These are phyloP conservation scores for Emmonsiellopsis sp. DNA, from an alignment of 2,329 filamentous ascomycete species.

Conservation along the genomic window DNA sequence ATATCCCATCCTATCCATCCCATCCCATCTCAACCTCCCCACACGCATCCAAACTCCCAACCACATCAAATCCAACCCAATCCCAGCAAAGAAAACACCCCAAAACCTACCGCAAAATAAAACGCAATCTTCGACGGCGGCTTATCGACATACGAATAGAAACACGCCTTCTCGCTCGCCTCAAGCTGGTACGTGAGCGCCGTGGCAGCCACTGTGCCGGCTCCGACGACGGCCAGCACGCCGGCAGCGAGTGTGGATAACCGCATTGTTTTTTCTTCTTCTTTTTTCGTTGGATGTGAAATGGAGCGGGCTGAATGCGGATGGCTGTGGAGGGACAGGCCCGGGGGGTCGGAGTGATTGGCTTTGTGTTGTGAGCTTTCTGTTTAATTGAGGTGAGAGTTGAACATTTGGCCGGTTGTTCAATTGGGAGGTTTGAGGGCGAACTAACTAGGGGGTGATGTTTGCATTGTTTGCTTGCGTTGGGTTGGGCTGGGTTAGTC, in stretches of 20 bases:
- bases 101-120: conserved; percentile 78
- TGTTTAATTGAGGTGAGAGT: neutral
- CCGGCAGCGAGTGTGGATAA: conserved; percentile 52
- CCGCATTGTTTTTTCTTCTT: conserved; percentile 47
- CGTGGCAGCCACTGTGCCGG: conserved; percentile 68
- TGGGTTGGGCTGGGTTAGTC: neutral
- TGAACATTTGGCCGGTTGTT: neutral
- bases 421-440: conserved; percentile 2
- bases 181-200: conserved; percentile 87
- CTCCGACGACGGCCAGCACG: conserved; percentile 55
- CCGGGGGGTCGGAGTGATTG: neutral
- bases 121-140: conserved; percentile 86
- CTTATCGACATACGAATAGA: conserved; percentile 72
- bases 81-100: neutral
- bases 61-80: neutral
- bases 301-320: neutral
- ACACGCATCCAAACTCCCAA: neutral
- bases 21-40: neutral
- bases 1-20: neutral
- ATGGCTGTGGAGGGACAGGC: neutral
- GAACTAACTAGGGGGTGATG: neutral
- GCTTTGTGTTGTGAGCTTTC: neutral
- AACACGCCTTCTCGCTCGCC: conserved; percentile 92
- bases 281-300: neutral
- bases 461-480: conserved; percentile 9